Evolutionary conservation across 768 basidiomycete species (phyloP).

Genomic region (Leccinum obscurum): DNA sequence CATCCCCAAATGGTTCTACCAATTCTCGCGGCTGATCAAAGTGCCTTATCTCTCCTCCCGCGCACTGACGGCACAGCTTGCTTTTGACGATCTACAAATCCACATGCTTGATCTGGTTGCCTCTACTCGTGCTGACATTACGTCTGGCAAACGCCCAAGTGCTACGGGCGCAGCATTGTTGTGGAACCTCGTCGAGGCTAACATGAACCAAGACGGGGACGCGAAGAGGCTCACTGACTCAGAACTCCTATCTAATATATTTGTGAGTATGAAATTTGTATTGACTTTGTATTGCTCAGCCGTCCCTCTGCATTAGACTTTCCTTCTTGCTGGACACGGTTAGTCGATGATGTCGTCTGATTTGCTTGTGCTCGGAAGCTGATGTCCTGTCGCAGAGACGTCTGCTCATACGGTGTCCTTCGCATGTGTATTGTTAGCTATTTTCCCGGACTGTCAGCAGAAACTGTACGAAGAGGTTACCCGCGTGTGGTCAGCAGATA

Average conservation of each 20-base stretch:
- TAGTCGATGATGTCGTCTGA: not conserved
- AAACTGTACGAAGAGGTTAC: conserved; percentile 44
- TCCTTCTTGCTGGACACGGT: conserved; percentile 54
- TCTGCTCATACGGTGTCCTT: conserved; percentile 47
- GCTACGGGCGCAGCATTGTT: conserved; percentile 39
- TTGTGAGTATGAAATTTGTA: conserved; percentile 34
- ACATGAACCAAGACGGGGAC: conserved; percentile 38
- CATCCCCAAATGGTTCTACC: conserved; percentile 37
- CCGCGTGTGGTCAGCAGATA: conserved; percentile 40
- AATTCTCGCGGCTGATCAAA: conserved; percentile 21
- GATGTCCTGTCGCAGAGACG: conserved; percentile 40
- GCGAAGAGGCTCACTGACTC: conserved; percentile 40
- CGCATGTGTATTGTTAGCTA: conserved; percentile 44
- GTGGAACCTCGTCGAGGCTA: conserved; percentile 48
- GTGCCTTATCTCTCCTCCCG: conserved; percentile 40
- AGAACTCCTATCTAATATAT: conserved; percentile 49
- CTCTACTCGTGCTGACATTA: too few species aligned
- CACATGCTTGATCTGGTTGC: too few species aligned
- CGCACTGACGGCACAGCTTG: not conserved
- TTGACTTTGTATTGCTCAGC: not conserved
- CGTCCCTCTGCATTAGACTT: conserved; percentile 31
- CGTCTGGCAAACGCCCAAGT: too few species aligned
- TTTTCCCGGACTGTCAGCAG: conserved; percentile 50
- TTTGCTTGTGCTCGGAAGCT: not conserved
- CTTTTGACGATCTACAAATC: too few species aligned